Percentiles rank a stretch among this genome's conserved stretches.
phyloP scores from a whole-genome alignment of 2,329 filamentous ascomycete genomes.

The Tolypocladium tropicale region DNA sequence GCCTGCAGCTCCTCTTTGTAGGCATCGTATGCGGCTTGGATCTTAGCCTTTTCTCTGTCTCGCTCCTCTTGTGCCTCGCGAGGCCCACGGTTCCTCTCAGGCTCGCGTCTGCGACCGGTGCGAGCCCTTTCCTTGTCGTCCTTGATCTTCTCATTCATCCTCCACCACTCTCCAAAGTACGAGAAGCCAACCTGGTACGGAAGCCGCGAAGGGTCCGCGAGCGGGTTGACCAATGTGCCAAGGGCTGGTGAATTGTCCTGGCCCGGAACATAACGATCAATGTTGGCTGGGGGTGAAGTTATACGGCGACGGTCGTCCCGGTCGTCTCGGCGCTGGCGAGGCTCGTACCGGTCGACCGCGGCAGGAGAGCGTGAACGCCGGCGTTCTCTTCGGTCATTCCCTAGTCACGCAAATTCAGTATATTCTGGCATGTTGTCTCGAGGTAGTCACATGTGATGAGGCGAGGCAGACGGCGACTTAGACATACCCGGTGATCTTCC shows the following conservation, averaged over 20 bases:
- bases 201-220: conserved; percentile 61
- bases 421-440: neutral
- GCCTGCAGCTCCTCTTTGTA: conserved; percentile 61
- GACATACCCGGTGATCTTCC: conserved; percentile 61
- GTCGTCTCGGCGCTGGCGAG: conserved; percentile 59
- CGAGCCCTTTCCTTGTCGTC: conserved; percentile 66
- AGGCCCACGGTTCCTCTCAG: conserved; percentile 51
- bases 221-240: conserved; percentile 46
- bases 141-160: conserved; percentile 70
- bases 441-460: neutral
- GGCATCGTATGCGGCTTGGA: conserved; percentile 57
- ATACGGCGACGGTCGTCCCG: conserved; percentile 55
- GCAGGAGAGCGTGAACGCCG: conserved; percentile 61
- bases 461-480: neutral
- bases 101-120: conserved; percentile 57
- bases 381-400: conserved; percentile 48
- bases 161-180: conserved; percentile 82
- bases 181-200: conserved; percentile 78
- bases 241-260: conserved; percentile 45
- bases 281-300: conserved; percentile 55
- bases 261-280: conserved; percentile 77
- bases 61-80: conserved; percentile 63
- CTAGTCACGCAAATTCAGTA: conserved; percentile 20
- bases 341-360: conserved; percentile 68
- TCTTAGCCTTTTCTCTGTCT: conserved; percentile 68